Evolutionary conservation across 108 stramenopile genomes (phyloP).

Genomic region (Nitzschia sp.): DNA sequence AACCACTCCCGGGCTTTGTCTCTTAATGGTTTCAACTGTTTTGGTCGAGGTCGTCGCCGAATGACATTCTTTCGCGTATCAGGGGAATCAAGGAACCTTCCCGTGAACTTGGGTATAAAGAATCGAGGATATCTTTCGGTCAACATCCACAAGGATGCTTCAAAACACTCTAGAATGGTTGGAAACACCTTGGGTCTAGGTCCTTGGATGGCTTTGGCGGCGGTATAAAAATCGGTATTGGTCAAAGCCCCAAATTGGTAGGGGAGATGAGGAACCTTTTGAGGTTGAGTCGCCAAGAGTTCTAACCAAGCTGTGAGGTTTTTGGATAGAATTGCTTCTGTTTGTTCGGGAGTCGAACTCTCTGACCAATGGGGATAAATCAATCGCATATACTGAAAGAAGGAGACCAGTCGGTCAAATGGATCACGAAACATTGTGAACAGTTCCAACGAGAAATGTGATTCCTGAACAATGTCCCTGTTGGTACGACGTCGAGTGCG

Average conservation of each 20-base stretch:
- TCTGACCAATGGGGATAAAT: constrained; percentile 17
- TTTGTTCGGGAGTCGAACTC: constrained; percentile 15
- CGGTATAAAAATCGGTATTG: background rate
- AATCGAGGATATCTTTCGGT: constrained; percentile 20
- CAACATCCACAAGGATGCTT: constrained; percentile 24
- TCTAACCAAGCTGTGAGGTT: constrained; percentile 34
- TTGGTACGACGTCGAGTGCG: background rate
- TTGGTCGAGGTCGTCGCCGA: background rate
- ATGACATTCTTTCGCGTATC: background rate
- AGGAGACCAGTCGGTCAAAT: constrained; percentile 31
- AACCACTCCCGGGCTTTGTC: constrained; percentile 25
- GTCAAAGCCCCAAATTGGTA: constrained; percentile 11
- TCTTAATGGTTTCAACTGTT: background rate
- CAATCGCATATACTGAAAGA: constrained; percentile 30
- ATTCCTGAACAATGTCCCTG: background rate
- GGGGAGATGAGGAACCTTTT: constrained; percentile 3
- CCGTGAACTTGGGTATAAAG: background rate
- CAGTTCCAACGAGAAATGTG: constrained; percentile 8
- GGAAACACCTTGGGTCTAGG: constrained; percentile 3
- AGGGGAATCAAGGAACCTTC: constrained; percentile 10
- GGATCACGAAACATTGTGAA: constrained; percentile 37
- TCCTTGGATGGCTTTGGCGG: constrained; percentile 14
- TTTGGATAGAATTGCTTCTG: constrained; percentile 16
- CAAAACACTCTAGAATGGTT: constrained; percentile 34
- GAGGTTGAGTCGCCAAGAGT: constrained; percentile 1